Evolutionary conservation across 805 yeast species (phyloP).

Genomic region (Candida verbasci): DNA sequence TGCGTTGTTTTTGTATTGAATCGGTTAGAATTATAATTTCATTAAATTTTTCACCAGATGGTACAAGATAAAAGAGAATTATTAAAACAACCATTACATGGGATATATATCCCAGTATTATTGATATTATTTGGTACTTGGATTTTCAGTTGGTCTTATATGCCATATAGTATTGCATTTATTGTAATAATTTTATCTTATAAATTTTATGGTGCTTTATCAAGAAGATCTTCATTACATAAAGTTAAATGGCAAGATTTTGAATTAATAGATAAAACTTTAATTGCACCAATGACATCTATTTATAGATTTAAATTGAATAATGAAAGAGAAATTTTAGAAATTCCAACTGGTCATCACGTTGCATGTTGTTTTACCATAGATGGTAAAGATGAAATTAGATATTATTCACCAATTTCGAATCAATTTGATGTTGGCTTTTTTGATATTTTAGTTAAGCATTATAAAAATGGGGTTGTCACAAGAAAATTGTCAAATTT

Average conservation of each 20-base stretch:
- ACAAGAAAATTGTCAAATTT: constrained; percentile 64
- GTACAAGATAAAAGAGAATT: constrained; percentile 48
- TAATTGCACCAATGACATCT: constrained; percentile 66
- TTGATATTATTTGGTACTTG: constrained; percentile 58
- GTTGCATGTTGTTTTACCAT: constrained; percentile 53
- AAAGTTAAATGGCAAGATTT: constrained; percentile 55
- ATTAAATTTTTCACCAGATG: constrained; percentile 1
- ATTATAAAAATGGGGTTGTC: constrained; percentile 67
- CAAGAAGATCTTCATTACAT: constrained; percentile 43
- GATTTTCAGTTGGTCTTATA: constrained; percentile 46
- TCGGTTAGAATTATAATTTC: not conserved
- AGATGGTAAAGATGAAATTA: constrained; percentile 49
- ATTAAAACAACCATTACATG: constrained; percentile 68
- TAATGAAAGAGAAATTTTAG: constrained; percentile 55
- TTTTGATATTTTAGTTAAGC: constrained; percentile 73
- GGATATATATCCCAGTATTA: constrained; percentile 65
- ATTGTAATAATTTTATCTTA: constrained; percentile 28
- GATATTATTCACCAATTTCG: constrained; percentile 76
- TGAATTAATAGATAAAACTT: constrained; percentile 70
- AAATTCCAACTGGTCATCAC: constrained; percentile 73
- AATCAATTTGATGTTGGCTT: constrained; percentile 67
- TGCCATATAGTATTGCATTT: constrained; percentile 42
- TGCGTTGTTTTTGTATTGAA: not conserved
- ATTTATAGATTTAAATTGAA: constrained; percentile 67
- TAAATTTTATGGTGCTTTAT: constrained; percentile 38